A percentile compares a stretch with the other conserved stretches of the same genome.
These are phyloP conservation scores for Alnus rubra DNA, from an alignment of 306 rosid genomes.

Conservation along the genomic window DNA sequence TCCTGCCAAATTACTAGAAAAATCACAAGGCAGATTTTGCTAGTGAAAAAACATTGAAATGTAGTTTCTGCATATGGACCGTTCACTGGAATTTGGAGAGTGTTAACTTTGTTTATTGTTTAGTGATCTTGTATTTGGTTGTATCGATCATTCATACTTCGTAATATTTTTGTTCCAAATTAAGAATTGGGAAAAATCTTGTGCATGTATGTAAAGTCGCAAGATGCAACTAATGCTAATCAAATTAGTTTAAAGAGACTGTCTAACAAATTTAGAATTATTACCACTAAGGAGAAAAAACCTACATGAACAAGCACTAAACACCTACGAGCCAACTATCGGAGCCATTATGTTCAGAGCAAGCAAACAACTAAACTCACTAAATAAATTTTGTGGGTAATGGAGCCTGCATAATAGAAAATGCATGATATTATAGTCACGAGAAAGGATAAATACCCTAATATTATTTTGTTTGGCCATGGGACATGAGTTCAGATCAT, in stretches of 20 bases:
- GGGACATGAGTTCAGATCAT: slow-evolving; percentile 82
- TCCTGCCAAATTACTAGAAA: not conserved
- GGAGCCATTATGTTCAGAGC: not conserved
- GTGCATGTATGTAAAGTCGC: slow-evolving; percentile 12
- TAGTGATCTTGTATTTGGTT: not conserved
- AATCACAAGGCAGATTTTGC: not conserved
- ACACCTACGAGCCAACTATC: not conserved
- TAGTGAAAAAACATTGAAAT: not conserved
- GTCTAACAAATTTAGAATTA: too few relatives aligned
- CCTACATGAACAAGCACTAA: not conserved
- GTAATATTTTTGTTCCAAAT: not conserved
- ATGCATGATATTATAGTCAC: not conserved
- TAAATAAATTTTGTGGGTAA: not conserved
- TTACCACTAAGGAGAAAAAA: not conserved
- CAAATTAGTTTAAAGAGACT: not conserved
- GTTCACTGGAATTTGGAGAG: not conserved
- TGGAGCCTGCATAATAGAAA: not conserved
- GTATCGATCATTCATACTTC: not conserved
- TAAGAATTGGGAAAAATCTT: not conserved
- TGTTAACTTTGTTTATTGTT: not conserved
- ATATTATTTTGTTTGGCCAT: slow-evolving; percentile 85
- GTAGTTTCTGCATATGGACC: not conserved
- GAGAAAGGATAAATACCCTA: slow-evolving; percentile 51
- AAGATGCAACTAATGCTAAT: slow-evolving; percentile 20
- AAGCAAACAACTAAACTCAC: not conserved